Evolutionary conservation across 2,329 filamentous ascomycete genomes (phyloP), one percentile per base, ranked within the genome.

Genomic region (Capronia americana): DNA sequence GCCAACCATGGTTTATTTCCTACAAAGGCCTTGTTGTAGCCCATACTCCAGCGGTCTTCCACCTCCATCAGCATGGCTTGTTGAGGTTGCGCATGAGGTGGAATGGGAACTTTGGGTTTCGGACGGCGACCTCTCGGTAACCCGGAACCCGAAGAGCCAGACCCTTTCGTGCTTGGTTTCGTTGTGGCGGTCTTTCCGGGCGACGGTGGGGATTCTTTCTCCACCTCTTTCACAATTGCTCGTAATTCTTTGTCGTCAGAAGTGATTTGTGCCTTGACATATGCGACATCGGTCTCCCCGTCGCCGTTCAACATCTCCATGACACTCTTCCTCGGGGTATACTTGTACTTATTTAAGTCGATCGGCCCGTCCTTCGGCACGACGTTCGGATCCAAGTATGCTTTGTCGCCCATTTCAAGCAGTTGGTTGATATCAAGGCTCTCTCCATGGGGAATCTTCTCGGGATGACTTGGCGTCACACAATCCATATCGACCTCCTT

Each of bases 401-500:
- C 92, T 23, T 83, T 76, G 0, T 84, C 72, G 4, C 92, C 91
- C 76, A 92, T 95, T 0, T 85, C 85, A 2, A 99, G 86, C 0
- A 99, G 85, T n/a, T 88, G 79, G 2, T 79, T 76, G 62, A 99
- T 97, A 75, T 97, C 93, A 8, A 99, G 78, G 67, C 88, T 93
- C 79, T 98, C 93, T 41, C 96, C 95, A 1, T 88, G 90, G 0
- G 91, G 85, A 50, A 99, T 98, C 32, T 89, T 84, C 0, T 85
- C 84, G 0, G 86, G 85, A 77, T 99, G 91, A 51, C 91, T 95
- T 0, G 95, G 95, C 0, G 95, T 99, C 51, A 98, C 80, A 76
- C 95, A 99, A 75, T 97, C 91, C 92, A 99, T 96, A 77, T 99
- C 91, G 3, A 99, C 96, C 78, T 99, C 95, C 77, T 99, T 99